phyloP scores from a whole-genome alignment of 257 asterid genomes.

The Nicotiana tabacum region DNA sequence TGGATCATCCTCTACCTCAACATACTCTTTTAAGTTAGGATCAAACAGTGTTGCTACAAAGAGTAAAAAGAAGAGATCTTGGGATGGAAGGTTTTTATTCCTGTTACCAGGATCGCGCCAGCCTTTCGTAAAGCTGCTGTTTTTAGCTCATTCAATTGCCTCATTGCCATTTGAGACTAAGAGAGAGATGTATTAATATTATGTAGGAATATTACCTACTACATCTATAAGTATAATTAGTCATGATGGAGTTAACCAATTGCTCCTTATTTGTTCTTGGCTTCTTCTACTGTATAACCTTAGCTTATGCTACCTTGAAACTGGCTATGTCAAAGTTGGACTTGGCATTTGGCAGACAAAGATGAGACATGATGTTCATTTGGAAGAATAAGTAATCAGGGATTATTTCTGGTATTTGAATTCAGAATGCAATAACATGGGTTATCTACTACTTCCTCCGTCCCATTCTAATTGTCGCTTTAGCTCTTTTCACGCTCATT shows the following conservation, averaged over 20 bases:
- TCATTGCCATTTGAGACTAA: not conserved
- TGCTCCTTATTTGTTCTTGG: not conserved
- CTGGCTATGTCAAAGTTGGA: not conserved
- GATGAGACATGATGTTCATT: not conserved
- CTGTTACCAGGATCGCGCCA: not conserved
- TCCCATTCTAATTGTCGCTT: too few species aligned
- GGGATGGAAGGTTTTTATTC: not conserved
- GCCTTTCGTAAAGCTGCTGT: not conserved
- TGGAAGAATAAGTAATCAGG: not conserved
- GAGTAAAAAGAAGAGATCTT: not conserved
- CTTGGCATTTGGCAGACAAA: not conserved
- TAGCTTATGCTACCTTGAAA: not conserved
- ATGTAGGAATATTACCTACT: not conserved
- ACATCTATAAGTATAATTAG: not conserved
- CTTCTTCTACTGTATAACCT: not conserved
- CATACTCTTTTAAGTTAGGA: constrained; percentile 54
- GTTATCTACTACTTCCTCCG: too few species aligned
- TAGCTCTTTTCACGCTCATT: too few species aligned
- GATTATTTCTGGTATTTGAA: not conserved
- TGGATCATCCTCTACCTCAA: constrained; percentile 90
- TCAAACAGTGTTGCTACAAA: not conserved
- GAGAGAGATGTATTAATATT: not conserved
- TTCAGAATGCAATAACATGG: not conserved
- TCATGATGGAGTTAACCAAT: not conserved
- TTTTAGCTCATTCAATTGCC: too few species aligned